These are phyloP conservation scores for Pyricularia sp. DNA, from an alignment of 2,329 filamentous ascomycete species.

Conservation along the genomic window DNA sequence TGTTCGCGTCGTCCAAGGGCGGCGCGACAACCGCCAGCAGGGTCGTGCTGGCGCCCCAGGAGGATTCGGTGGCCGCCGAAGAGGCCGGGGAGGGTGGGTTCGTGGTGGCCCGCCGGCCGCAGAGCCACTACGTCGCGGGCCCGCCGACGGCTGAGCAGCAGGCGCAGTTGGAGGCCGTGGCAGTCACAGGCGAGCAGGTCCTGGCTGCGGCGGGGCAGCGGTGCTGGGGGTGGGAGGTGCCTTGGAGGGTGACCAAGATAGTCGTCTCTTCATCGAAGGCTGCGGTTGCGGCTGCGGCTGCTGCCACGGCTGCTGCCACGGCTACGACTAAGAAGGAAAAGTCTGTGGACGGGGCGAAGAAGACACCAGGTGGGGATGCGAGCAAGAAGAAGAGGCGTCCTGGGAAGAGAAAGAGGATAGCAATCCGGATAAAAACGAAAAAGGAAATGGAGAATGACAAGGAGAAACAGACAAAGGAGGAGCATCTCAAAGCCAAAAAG, in stretches of 20 bases:
- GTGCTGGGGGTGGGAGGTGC: slow-evolving; percentile 49
- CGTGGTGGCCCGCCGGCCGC: slow-evolving; percentile 28
- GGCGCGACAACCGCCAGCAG: slow-evolving; percentile 25
- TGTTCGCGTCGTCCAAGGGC: slow-evolving; percentile 38
- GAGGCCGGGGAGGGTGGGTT: slow-evolving; percentile 27
- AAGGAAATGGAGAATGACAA: slow-evolving; percentile 30
- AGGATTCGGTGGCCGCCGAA: slow-evolving; percentile 22
- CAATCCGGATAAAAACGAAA: slow-evolving; percentile 35
- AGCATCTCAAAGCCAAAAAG: slow-evolving; percentile 50
- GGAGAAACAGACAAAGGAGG: slow-evolving; percentile 40
- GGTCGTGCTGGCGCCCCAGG: slow-evolving; percentile 36
- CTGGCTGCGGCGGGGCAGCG: slow-evolving; percentile 29
- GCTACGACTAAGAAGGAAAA: background rate
- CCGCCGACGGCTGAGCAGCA: slow-evolving; percentile 25
- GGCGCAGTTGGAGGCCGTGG: slow-evolving; percentile 31
- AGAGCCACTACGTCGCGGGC: slow-evolving; percentile 38
- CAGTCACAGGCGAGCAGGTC: slow-evolving; percentile 44
- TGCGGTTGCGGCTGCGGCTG: background rate
- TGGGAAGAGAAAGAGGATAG: slow-evolving; percentile 50
- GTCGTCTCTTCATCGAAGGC: slow-evolving; percentile 18
- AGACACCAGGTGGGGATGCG: background rate
- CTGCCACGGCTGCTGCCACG: too few relatives aligned
- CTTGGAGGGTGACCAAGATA: slow-evolving; percentile 46
- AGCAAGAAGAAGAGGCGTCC: slow-evolving; percentile 32
- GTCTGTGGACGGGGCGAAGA: background rate